Evolutionary conservation across 2,329 filamentous ascomycete species (phyloP).

Genomic region (Paracamarosporium sp.): DNA sequence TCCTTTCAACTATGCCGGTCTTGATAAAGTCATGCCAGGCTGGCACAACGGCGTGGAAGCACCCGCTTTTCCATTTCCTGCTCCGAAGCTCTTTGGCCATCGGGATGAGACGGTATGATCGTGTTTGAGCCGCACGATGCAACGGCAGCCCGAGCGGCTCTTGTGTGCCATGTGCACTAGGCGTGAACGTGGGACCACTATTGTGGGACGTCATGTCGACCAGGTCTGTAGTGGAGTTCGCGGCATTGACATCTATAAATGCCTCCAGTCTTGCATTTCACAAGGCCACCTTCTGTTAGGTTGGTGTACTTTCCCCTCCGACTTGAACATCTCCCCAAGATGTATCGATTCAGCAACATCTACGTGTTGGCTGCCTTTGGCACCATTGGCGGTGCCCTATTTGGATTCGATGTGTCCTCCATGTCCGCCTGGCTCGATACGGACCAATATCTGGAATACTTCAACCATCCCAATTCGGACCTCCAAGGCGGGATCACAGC

Average conservation of each 20-base stretch:
- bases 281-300: background rate
- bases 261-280: background rate
- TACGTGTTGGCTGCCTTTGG: constrained; percentile 61
- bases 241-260: background rate
- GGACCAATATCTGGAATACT: constrained; percentile 53
- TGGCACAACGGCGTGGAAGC: background rate
- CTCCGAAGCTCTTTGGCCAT: background rate
- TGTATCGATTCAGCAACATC: constrained; percentile 54
- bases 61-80: background rate
- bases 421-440: constrained; percentile 62
- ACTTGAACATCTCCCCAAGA: constrained; percentile 1
- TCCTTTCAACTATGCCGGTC: background rate
- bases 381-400: constrained; percentile 61
- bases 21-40: background rate
- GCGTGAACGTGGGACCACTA: background rate
- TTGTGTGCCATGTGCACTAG: background rate
- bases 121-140: background rate
- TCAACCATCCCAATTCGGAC: constrained; percentile 57
- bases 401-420: constrained; percentile 64
- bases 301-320: background rate
- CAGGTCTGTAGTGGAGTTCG: background rate
- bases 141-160: background rate
- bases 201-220: background rate
- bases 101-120: background rate
- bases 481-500: constrained; percentile 59